Evolutionary conservation across 164 flowering plant species (phyloP), one percentile per base, ranked within the genome.

Genomic region (Protea cynaroides): DNA sequence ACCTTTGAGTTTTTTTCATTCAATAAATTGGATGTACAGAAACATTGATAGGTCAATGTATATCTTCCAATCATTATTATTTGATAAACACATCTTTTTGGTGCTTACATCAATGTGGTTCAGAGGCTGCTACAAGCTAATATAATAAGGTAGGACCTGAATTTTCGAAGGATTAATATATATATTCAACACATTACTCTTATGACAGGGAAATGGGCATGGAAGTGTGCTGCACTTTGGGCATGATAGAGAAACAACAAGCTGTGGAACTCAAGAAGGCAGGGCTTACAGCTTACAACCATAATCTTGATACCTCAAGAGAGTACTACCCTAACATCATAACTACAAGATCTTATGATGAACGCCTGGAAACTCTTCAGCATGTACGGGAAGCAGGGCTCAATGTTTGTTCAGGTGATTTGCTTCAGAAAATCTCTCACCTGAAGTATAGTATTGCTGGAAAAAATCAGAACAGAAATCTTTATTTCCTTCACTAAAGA

Each of bases 201-300:
- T 62, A 40, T 56, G 29, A 49, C 81, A 92, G 98, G 80, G 86
- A 64, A 9, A 92, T 95, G 98, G 98, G 91, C n/a, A 88, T 95
- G 98, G 98, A 92, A 79, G 98, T 90, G 0, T 95, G 98, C 73
- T 92, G 99, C 83, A 95, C 98, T 14, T 76, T 95, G 78, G 99
- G 99, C 62, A 95, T 95, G 99, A 61, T 95, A 47, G 99, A 90
- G 81, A 87, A 90, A 77, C 97, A 92, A 75, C 99, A 95, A 76
- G 99, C 99, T 51, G 22, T 78, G 55, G 91, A 88, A 56, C 90
- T 95, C 19, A 95, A 92, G 82, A 76, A 86, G 71, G 99, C 99
- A 25, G 99, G 99, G 18, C 92, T 95, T 19, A 95, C 98, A 47
- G 97, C 99, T 55, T 95, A 92, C 69, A 95, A 95, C 68, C 99